These are phyloP conservation scores for Tardiomyces blankii DNA, from an alignment of 1,139 yeast genomes.

Conservation along the genomic window DNA sequence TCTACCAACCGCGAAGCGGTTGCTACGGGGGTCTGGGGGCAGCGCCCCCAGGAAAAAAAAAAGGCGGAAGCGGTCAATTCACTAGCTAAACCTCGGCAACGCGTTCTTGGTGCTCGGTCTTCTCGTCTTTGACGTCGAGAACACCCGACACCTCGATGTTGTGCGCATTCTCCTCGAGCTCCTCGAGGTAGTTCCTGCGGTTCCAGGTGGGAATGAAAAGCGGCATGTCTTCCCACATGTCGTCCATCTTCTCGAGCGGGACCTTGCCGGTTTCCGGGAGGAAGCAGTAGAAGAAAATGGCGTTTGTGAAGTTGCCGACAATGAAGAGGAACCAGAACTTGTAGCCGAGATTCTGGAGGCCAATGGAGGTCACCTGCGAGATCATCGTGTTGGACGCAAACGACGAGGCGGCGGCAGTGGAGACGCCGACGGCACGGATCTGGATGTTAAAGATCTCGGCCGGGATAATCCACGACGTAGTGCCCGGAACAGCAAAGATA, in stretches of 20 bases:
- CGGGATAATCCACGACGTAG: constrained; percentile 13
- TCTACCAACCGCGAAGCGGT: too few species aligned
- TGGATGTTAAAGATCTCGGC: constrained; percentile 10
- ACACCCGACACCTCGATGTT: not conserved
- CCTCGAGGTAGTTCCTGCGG: not conserved
- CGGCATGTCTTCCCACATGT: not conserved
- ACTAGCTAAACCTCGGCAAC: not conserved
- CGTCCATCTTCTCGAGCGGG: constrained; percentile 22
- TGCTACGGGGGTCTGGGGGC: too few species aligned
- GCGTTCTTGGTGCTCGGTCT: not conserved
- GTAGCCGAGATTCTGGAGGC: constrained; percentile 13
- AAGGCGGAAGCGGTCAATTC: too few species aligned
- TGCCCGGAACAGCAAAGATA: constrained; percentile 7
- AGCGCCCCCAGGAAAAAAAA: too few species aligned
- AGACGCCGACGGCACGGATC: constrained; percentile 13
- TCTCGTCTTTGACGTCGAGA: not conserved
- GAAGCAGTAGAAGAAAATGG: constrained; percentile 22
- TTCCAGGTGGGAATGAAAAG: not conserved
- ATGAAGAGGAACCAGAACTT: constrained; percentile 14
- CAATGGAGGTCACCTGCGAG: constrained; percentile 17
- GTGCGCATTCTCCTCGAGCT: not conserved
- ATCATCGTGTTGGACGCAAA: constrained; percentile 18
- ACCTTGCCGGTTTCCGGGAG: constrained; percentile 23
- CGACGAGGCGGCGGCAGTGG: constrained; percentile 11
- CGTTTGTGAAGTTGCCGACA: constrained; percentile 22